phyloP scores from a whole-genome alignment of 345 rosid species.

The Cardamine resedifolia region DNA sequence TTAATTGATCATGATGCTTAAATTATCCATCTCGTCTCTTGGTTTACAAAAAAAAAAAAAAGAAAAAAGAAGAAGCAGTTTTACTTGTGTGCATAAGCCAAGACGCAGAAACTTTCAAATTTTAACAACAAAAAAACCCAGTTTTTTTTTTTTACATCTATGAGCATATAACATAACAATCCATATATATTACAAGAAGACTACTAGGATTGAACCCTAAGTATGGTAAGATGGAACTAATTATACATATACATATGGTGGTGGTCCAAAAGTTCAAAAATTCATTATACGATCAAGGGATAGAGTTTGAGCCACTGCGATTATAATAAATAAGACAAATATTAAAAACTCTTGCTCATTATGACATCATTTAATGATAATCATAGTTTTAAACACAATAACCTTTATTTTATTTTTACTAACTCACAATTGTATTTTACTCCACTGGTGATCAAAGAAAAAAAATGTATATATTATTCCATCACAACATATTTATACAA shows the following conservation, averaged over 20 bases:
- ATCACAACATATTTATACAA: not conserved
- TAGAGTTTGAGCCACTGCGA: not conserved
- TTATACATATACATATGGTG: not conserved
- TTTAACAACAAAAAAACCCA: not conserved
- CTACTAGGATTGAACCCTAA: not conserved
- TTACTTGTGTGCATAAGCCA: too few relatives aligned
- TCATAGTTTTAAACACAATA: not conserved
- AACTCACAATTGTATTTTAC: not conserved
- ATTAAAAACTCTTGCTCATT: not conserved
- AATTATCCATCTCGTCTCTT: too few relatives aligned
- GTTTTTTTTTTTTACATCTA: not conserved
- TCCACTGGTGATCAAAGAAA: not conserved
- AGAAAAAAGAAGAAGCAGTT: too few relatives aligned
- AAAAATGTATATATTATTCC: constrained; percentile 1
- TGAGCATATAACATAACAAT: not conserved
- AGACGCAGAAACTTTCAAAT: not conserved
- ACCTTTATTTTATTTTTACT: not conserved
- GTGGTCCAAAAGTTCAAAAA: too few relatives aligned
- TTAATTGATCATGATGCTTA: too few relatives aligned
- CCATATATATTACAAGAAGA: not conserved
- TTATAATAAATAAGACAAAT: not conserved
- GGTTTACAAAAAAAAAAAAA: too few relatives aligned
- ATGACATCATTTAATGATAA: not conserved
- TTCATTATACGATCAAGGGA: too few relatives aligned
- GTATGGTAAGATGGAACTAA: not conserved